Conservation (phyloP, 176 grass and related monocot genomes). For the Oryza coarctata region DNA sequence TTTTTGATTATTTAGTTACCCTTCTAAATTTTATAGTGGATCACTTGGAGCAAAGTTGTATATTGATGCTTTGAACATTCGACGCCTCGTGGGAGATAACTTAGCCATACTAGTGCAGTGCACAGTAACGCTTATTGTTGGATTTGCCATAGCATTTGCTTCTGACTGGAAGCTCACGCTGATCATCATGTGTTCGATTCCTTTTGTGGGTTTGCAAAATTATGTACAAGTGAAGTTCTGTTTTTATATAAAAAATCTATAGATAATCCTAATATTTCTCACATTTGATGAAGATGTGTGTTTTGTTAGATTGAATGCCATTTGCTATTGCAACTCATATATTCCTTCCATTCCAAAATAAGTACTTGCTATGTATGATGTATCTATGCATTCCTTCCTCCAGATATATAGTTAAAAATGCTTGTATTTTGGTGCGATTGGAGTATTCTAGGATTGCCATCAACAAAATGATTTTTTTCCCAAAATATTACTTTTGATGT, state of each 20-base stretch:
- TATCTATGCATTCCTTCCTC: no score
- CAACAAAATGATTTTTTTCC: background rate
- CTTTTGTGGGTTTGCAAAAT: constrained; percentile 61
- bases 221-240: constrained; percentile 69
- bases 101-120: constrained; percentile 65
- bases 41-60: constrained; percentile 58
- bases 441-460: background rate
- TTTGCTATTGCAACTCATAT: background rate
- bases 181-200: constrained; percentile 57
- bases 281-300: constrained; percentile 8
- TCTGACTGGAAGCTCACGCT: constrained; percentile 68
- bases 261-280: background rate
- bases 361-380: no score
- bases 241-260: background rate
- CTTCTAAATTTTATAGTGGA: constrained; percentile 48
- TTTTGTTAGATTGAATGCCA: background rate
- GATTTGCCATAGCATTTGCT: constrained; percentile 59
- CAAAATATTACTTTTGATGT: background rate
- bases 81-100: constrained; percentile 59
- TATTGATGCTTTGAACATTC: constrained; percentile 58
- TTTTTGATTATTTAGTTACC: constrained; percentile 19
- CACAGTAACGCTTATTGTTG: constrained; percentile 39
- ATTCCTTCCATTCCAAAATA: no score
- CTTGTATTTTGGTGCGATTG: no score
- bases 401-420: no score